Evolutionary conservation across 1,284 basidiomycete species (phyloP).

Genomic region (Microbotryum silenes-acaulis): DNA sequence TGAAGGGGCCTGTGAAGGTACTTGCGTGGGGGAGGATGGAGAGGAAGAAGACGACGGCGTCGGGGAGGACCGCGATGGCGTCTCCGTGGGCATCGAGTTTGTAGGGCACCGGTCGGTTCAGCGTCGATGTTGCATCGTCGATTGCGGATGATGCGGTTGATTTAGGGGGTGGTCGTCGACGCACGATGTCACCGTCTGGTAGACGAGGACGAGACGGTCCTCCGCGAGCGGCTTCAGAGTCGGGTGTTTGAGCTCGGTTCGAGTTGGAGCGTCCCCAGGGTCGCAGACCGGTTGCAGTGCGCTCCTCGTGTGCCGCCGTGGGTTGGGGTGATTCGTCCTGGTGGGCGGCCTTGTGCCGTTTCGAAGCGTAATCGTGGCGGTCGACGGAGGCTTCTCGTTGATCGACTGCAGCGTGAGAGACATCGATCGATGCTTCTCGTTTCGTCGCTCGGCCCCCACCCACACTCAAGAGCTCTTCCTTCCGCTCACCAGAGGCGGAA

Average conservation of each 20-base stretch:
- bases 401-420: too few relatives aligned
- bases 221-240: slow-evolving; percentile 8
- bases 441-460: too few relatives aligned
- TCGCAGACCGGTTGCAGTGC: slow-evolving; percentile 1
- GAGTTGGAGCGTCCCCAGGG: not conserved
- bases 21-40: slow-evolving; percentile 61
- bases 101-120: slow-evolving; percentile 25
- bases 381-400: too few relatives aligned
- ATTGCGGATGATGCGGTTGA: too few relatives aligned
- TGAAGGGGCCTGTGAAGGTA: slow-evolving; percentile 50
- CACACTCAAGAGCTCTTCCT: not conserved
- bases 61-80: slow-evolving; percentile 48
- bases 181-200: slow-evolving; percentile 5
- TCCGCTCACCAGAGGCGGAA: not conserved
- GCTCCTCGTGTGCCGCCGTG: slow-evolving; percentile 34
- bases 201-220: slow-evolving; percentile 44
- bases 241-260: not conserved
- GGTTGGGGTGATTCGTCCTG: too few relatives aligned
- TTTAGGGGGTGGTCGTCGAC: too few relatives aligned
- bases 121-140: slow-evolving; percentile 43
- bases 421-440: too few relatives aligned
- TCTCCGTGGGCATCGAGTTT: slow-evolving; percentile 25
- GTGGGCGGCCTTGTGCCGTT: too few relatives aligned
- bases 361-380: too few relatives aligned
- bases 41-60: slow-evolving; percentile 69